Conservation (phyloP, 139 green algal genomes). For the Haematococcus lacustris region DNA sequence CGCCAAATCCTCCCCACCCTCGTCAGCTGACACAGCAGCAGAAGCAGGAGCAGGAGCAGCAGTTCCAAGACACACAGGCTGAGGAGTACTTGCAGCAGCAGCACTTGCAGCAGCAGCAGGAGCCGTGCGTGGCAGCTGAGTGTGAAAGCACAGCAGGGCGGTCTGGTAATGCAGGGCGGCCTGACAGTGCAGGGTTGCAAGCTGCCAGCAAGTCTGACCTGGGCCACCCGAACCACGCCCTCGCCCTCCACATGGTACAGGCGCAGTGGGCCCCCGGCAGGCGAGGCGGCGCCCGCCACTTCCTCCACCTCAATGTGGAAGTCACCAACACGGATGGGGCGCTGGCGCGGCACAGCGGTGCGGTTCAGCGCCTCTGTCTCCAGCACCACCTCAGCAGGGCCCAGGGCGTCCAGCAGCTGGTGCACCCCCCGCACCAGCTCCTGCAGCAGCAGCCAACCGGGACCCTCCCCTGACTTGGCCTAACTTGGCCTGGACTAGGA, state of each 20-base stretch:
- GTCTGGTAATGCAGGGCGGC: background rate
- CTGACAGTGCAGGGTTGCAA: too few species aligned
- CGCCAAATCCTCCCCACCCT: background rate
- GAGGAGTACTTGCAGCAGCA: too few species aligned
- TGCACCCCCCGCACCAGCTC: constrained; percentile 59
- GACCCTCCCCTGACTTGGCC: too few species aligned
- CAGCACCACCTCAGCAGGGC: constrained; percentile 18
- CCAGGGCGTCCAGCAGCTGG: constrained; percentile 49
- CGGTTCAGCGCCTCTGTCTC: constrained; percentile 59
- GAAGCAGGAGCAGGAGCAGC: too few species aligned
- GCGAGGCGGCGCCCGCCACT: background rate
- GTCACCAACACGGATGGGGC: constrained; percentile 52
- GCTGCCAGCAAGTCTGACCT: too few species aligned
- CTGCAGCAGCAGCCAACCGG: too few species aligned
- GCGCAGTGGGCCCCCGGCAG: constrained; percentile 7
- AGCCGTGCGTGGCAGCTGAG: too few species aligned
- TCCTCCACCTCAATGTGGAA: constrained; percentile 53
- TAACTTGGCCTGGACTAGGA: too few species aligned
- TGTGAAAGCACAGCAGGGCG: background rate
- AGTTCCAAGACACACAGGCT: too few species aligned
- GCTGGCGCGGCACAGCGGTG: constrained; percentile 22
- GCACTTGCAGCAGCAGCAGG: too few species aligned
- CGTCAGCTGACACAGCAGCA: too few species aligned
- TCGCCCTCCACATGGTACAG: constrained; percentile 49
- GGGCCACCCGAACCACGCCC: constrained; percentile 71